Evolutionary conservation across 2,329 filamentous ascomycete genomes (phyloP).

Genomic region (Arthrocladium fulminans): DNA sequence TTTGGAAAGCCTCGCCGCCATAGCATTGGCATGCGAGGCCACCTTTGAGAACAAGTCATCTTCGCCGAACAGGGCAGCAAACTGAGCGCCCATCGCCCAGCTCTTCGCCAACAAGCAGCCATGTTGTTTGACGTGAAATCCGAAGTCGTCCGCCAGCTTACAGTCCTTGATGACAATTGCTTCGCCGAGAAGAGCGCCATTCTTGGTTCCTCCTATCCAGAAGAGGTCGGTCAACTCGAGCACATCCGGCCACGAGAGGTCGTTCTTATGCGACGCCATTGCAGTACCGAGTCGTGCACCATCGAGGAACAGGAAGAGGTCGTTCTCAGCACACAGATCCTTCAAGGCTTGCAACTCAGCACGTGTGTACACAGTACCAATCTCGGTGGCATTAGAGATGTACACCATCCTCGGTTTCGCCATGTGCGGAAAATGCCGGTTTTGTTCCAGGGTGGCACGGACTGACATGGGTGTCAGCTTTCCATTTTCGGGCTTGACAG

Average conservation of each 20-base stretch:
- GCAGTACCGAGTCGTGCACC: constrained; percentile 42
- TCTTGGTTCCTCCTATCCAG: constrained; percentile 48
- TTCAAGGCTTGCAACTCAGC: constrained; percentile 37
- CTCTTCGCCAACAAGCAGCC: constrained; percentile 44
- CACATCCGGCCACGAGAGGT: constrained; percentile 38
- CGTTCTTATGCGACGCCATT: constrained; percentile 35
- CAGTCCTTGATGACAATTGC: constrained; percentile 42
- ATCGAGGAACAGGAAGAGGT: constrained; percentile 40
- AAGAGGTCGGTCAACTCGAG: constrained; percentile 44
- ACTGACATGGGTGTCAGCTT: constrained; percentile 41
- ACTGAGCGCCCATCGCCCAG: constrained; percentile 42
- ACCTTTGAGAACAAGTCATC: constrained; percentile 39
- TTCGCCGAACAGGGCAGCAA: constrained; percentile 41
- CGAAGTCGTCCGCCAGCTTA: constrained; percentile 38
- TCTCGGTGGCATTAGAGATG: constrained; percentile 45
- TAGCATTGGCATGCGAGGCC: constrained; percentile 37
- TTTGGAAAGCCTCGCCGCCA: constrained; percentile 37
- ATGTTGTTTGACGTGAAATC: constrained; percentile 46
- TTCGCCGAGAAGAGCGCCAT: constrained; percentile 43
- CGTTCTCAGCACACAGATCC: constrained; percentile 33
- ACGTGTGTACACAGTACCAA: constrained; percentile 42
- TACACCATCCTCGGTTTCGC: constrained; percentile 45
- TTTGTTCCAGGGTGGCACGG: constrained; percentile 37
- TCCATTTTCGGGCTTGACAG: constrained; percentile 38
- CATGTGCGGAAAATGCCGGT: constrained; percentile 46